Conservation (phyloP, 192 early-diverging fungal species). For the Linnemannia elongata region DNA sequence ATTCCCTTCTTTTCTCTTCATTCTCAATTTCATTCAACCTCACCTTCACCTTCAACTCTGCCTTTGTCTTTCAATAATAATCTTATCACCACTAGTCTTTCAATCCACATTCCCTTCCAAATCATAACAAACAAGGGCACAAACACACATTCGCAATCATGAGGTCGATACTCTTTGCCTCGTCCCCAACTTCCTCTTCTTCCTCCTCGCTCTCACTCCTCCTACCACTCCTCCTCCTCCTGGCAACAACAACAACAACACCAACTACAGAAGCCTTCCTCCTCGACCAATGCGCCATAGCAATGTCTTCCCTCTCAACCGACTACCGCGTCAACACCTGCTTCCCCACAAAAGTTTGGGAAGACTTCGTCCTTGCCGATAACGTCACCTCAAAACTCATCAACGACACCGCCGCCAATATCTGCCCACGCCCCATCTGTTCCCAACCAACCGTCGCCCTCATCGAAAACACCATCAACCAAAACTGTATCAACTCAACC, state of each 20-base stretch:
- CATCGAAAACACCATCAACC: slow-evolving; percentile 43
- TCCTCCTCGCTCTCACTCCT: neutral
- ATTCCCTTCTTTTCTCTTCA: neutral
- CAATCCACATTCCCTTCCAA: neutral
- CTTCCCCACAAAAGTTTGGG: slow-evolving; percentile 8
- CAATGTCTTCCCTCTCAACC: slow-evolving; percentile 16
- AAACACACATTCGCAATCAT: slow-evolving; percentile 2
- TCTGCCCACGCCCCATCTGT: slow-evolving; percentile 37
- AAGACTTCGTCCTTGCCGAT: neutral
- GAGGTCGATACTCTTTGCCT: slow-evolving; percentile 31
- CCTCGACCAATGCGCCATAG: slow-evolving; percentile 40
- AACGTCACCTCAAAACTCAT: slow-evolving; percentile 30
- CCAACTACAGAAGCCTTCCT: slow-evolving; percentile 14
- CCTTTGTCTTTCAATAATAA: slow-evolving; percentile 8
- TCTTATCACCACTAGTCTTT: neutral
- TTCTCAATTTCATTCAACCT: neutral
- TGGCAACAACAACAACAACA: neutral
- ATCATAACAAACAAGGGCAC: neutral
- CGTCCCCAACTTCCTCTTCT: neutral
- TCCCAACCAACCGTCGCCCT: slow-evolving; percentile 7
- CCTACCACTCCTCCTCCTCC: neutral
- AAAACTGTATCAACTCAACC: slow-evolving; percentile 25
- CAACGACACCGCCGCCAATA: slow-evolving; percentile 32
- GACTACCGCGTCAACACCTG: slow-evolving; percentile 16
- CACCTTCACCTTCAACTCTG: neutral